Evolutionary conservation across 2,329 filamentous ascomycete species (phyloP).

Genomic region (Microcera coccophila): DNA sequence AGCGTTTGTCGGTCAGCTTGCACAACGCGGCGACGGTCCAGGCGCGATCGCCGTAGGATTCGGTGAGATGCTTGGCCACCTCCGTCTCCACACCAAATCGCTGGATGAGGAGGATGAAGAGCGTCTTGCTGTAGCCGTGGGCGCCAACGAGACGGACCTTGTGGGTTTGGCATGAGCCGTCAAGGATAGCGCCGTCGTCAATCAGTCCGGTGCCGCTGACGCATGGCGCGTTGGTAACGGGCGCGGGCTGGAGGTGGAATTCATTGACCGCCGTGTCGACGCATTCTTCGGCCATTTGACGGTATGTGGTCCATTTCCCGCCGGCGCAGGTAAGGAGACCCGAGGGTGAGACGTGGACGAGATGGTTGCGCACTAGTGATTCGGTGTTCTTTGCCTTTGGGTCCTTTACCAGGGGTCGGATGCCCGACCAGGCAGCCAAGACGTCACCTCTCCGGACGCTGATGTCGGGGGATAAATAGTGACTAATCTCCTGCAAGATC

Average conservation of each 20-base stretch:
- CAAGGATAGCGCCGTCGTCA: constrained; percentile 62
- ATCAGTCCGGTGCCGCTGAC: constrained; percentile 67
- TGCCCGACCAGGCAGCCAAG: constrained; percentile 86
- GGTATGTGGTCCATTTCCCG: constrained; percentile 91
- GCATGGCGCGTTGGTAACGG: constrained; percentile 57
- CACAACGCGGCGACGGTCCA: constrained; percentile 86
- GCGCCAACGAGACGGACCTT: constrained; percentile 76
- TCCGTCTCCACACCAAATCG: constrained; percentile 90
- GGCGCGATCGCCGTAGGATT: constrained; percentile 86
- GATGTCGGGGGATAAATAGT: constrained; percentile 80
- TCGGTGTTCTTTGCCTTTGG: constrained; percentile 82
- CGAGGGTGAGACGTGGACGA: constrained; percentile 74
- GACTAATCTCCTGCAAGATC: constrained; percentile 79
- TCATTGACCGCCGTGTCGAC: constrained; percentile 73
- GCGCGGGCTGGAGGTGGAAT: constrained; percentile 59
- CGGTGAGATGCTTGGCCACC: constrained; percentile 81
- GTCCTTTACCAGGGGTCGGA: constrained; percentile 80
- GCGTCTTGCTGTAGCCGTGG: constrained; percentile 80
- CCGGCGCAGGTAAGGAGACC: constrained; percentile 82
- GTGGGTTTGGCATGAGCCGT: constrained; percentile 77
- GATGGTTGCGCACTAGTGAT: constrained; percentile 81
- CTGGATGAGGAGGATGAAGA: constrained; percentile 94
- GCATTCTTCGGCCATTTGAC: constrained; percentile 87
- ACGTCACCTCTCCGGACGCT: constrained; percentile 81
- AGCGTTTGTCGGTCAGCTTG: constrained; percentile 69